Evolutionary conservation across 345 rosid genomes (phyloP), one percentile per base, ranked within the genome.

Genomic region (Populus deltoides): DNA sequence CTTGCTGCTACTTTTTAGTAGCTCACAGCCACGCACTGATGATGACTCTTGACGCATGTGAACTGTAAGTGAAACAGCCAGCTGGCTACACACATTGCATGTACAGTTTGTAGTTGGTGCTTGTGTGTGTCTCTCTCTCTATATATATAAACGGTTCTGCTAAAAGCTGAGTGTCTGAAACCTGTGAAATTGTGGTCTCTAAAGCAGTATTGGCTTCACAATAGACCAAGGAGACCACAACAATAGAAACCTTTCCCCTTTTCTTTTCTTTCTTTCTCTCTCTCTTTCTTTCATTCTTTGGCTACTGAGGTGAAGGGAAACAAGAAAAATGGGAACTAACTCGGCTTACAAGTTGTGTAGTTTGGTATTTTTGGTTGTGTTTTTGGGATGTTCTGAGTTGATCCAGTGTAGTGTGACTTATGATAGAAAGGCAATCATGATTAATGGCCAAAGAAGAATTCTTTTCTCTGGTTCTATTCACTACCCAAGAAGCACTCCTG

Each of bases 381-480:
- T 84, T 61, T 75, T 91, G 77, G 89, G 86, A 22, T 72, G 86
- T 27, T 72, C 79, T 85, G 85, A 86, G 74, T 55, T 87, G 75
- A 84, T 90, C 62, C 89, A 89, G 43, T 86, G 95, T 39, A 84
- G 71, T 5, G 98, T 94, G 66, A 87, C 89, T n/a, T 92, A 96
- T 75, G 98, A 94, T 85, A 87, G 93, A 74, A 94, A 91, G 89
- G 90, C 98, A 16, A 89, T 94, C 81, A 47, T 90, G 53, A 91
- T 94, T 25, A 89, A 94, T 87, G 98, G 97, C 25, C 92, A 92
- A 71, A 90, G 98, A 75, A 90, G 93, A 79, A 87, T 94, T 75
- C 97, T 94, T 61, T 90, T 94, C 88, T 94, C 98, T 70, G 98
- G 97, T 5, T 94, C 98, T 38, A 90, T 94, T 80, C 97, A 94